Conservation (phyloP, 2,329 filamentous ascomycete genomes). For the Epichloe sibirici region DNA sequence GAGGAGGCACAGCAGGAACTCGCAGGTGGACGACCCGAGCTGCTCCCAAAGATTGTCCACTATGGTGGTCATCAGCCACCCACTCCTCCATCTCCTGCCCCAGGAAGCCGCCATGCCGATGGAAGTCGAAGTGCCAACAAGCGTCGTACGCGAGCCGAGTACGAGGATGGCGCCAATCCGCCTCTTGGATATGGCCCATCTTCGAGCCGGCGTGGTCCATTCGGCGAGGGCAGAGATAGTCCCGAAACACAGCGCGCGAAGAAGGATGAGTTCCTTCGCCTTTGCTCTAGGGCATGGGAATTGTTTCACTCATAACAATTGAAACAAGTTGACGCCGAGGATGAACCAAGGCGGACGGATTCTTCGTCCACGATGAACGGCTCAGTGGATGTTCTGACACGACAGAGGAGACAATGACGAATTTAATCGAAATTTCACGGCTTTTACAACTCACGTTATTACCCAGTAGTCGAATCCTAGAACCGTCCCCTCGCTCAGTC, state of each 20-base stretch:
- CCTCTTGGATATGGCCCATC: conserved; percentile 66
- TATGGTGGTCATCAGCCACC: conserved; percentile 91
- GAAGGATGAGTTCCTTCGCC: conserved; percentile 79
- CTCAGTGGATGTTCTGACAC: not conserved
- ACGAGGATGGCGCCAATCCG: conserved; percentile 82
- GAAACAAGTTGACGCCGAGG: no score
- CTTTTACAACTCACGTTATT: not conserved
- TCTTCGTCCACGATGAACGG: not conserved
- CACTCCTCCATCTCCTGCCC: conserved; percentile 71
- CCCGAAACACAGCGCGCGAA: conserved; percentile 75
- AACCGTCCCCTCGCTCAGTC: no score
- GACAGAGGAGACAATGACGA: not conserved
- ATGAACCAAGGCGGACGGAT: not conserved
- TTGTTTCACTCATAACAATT: conserved; percentile 72
- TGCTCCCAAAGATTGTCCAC: conserved; percentile 87
- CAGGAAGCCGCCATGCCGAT: conserved; percentile 35
- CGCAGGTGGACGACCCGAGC: conserved; percentile 80
- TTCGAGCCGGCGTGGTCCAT: conserved; percentile 51
- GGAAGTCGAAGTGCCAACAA: conserved; percentile 49
- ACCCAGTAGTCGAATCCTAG: not conserved
- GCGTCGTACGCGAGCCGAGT: conserved; percentile 75
- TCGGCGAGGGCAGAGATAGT: conserved; percentile 70
- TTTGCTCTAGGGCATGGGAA: conserved; percentile 91
- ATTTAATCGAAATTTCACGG: not conserved
- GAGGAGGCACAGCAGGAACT: conserved; percentile 90